Evolutionary conservation across 2,329 filamentous ascomycete genomes (phyloP).

Genomic region (Sclerotinia spermophila): DNA sequence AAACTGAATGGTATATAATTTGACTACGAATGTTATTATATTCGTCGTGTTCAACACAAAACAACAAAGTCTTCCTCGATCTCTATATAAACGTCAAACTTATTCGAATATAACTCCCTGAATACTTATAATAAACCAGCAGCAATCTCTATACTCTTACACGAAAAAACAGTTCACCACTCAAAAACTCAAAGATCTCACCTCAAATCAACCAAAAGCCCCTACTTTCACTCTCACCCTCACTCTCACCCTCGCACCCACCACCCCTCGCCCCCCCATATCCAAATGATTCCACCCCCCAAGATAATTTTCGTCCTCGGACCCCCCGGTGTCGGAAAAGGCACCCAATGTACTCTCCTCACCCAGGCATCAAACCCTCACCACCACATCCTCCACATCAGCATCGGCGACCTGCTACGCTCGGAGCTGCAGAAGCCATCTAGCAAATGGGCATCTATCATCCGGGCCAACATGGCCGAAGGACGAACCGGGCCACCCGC

Average conservation of each 20-base stretch:
- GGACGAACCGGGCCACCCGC: background rate
- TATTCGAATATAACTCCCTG: background rate
- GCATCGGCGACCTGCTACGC: conserved; percentile 1
- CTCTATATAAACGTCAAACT: background rate
- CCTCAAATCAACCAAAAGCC: background rate
- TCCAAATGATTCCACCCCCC: background rate
- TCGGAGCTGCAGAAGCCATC: background rate
- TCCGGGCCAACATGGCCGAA: conserved; percentile 8
- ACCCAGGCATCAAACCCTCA: background rate
- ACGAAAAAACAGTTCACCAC: background rate
- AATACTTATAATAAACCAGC: background rate
- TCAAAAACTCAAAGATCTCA: background rate
- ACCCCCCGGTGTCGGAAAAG: conserved; percentile 1
- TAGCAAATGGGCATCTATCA: background rate
- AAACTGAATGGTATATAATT: background rate
- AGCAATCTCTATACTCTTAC: background rate
- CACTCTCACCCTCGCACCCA: too few species aligned
- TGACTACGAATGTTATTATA: background rate
- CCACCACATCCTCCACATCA: background rate
- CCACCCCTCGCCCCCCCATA: too few species aligned
- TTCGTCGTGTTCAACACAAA: background rate
- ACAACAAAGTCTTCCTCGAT: background rate
- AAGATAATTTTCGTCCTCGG: conserved; percentile 1
- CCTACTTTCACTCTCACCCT: background rate
- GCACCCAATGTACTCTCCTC: conserved; percentile 7